Evolutionary conservation across 1,284 basidiomycete species (phyloP), one percentile per base, ranked within the genome.

Genomic region (Moesziomyces parantarcticus): DNA sequence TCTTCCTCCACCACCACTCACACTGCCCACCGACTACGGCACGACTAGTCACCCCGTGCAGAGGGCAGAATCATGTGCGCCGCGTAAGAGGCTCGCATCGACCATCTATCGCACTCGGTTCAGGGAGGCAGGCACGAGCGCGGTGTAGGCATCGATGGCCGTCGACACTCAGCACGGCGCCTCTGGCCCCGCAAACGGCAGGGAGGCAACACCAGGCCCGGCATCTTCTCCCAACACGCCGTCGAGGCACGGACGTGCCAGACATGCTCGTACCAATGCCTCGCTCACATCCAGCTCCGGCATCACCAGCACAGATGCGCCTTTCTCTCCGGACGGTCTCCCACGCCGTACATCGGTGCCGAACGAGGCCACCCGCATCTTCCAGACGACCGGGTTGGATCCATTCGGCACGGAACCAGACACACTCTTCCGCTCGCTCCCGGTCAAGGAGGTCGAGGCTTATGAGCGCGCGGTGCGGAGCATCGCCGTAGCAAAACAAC

Each of bases 381-480:
- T 70, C 32, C 53, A 66, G 36, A 46, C 67, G 2, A 70, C 68
- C 16, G 72, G 67, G 43, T 53, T 76, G 40, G 59, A 76, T 36
- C 65, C 70, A 1, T 66, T 70, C 48, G 43, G 57, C 29, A 55
- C 51, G 14, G 77, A 79, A 23, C 66, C 76, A 0, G 78, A 80
- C 34, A 58, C 60, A 8, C 61, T 78, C 10, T 78, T 80, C 49
- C 22, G 47, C 32, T 52, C 56, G 9, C 34, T 69, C 21, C 46
- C 50, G 10, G 69, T 75, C 53, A 71, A 69, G 20, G 60, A 80
- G 22, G 61, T 80, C 22, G 69, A 76, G 41, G 48, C 47, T 3
- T 80, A 73, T 36, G 63, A 67, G 16, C 32, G 53, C 18, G 52
- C 68, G 1, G 65, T 73, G 34, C 42, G 61, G 13, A 48, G 41